Conservation (phyloP, 2,329 filamentous ascomycete genomes). For the Dothideomycetes sp. region DNA sequence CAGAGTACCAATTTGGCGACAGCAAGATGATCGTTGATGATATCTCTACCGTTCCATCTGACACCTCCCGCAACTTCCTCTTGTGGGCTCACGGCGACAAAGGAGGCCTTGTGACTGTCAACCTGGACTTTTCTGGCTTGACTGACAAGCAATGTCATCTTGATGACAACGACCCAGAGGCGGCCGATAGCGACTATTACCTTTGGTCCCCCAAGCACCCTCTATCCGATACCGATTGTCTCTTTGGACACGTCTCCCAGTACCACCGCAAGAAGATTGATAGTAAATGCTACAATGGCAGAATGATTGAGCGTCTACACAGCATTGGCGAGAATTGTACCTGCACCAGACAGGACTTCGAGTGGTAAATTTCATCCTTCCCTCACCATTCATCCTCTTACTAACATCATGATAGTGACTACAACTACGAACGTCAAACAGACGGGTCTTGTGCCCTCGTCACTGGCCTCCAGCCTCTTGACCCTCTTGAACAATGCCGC, state of each 20-base stretch:
- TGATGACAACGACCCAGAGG: constrained; percentile 48
- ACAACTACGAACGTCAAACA: constrained; percentile 74
- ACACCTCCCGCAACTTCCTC: constrained; percentile 82
- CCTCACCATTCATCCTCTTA: background rate
- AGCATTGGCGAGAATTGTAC: constrained; percentile 63
- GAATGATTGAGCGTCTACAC: constrained; percentile 57
- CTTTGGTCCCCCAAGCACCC: constrained; percentile 85
- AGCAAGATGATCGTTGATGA: constrained; percentile 60
- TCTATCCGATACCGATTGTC: constrained; percentile 62
- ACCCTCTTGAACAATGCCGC: constrained; percentile 48
- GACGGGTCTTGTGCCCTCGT: constrained; percentile 73
- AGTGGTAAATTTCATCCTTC: constrained; percentile 56
- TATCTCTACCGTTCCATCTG: constrained; percentile 79
- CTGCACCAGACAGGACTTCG: constrained; percentile 77
- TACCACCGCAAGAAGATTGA: constrained; percentile 86
- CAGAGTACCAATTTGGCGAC: constrained; percentile 59
- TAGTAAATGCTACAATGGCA: constrained; percentile 70
- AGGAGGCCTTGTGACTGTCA: constrained; percentile 58
- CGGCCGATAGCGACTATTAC: constrained; percentile 59
- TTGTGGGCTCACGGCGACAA: constrained; percentile 63
- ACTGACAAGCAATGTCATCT: constrained; percentile 59
- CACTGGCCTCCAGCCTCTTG: constrained; percentile 53
- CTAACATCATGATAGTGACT: constrained; percentile 51
- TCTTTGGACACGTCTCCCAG: constrained; percentile 82
- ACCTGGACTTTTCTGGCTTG: constrained; percentile 79